Percentiles rank a stretch among this genome's conserved stretches.
Conservation (phyloP, 345 rosid species). For the Dipteronia sinensis region DNA sequence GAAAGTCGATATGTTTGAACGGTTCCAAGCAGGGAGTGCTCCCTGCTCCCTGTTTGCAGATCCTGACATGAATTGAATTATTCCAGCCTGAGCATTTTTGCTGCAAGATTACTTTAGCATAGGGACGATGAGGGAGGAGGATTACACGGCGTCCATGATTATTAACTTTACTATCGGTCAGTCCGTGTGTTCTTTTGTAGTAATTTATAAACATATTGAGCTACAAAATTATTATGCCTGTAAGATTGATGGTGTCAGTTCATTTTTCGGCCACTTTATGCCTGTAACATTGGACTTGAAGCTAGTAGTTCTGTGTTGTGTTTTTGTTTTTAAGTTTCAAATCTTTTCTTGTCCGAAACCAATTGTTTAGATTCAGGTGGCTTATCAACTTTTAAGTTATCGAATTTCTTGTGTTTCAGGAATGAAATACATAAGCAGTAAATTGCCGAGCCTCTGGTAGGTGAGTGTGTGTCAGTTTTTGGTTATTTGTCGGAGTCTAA, state of each 20-base stretch:
- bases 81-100: constrained; percentile 32
- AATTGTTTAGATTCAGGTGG: too few relatives aligned
- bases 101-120: constrained; percentile 20
- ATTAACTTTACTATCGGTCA: not conserved
- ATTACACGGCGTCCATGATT: not conserved
- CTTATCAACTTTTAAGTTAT: too few relatives aligned
- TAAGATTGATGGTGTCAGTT: constrained; percentile 2
- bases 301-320: constrained; percentile 2
- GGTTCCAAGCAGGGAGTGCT: constrained; percentile 3
- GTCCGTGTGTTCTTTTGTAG: constrained; percentile 13
- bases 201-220: constrained; percentile 14
- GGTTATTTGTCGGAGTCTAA: too few relatives aligned
- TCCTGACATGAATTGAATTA: constrained; percentile 27
- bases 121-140: not conserved
- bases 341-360: too few relatives aligned
- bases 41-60: not conserved
- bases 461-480: too few relatives aligned
- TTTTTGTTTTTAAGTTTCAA: not conserved
- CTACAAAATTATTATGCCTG: constrained; percentile 9
- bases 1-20: not conserved
- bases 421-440: too few relatives aligned
- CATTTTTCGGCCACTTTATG: not conserved
- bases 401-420: too few relatives aligned
- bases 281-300: not conserved
- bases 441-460: too few relatives aligned